Evolutionary conservation across 257 asterid species (phyloP), one percentile per base, ranked within the genome.

Genomic region (Nemophila menziesii): DNA sequence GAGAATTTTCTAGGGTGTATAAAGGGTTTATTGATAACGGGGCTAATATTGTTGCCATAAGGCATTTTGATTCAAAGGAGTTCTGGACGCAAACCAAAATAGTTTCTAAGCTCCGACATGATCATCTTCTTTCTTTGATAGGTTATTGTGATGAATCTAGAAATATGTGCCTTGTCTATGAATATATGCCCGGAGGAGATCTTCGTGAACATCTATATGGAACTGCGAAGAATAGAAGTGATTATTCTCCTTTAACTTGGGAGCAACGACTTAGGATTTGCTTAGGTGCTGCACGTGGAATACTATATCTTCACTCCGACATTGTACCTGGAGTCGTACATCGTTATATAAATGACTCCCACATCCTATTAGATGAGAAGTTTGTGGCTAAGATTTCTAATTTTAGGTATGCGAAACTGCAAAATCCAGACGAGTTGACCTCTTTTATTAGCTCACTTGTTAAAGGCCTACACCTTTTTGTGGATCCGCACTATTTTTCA

Each of bases 401-500:
- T 34, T 34, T 34, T 34, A 15, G 39, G 39, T 34, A 9, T 2
- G 39, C 39, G 1, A 34, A 34, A 7, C n/a, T 34, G 6, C 14
- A 34, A 34, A 34, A 7, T 34, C 11, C n/a, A 9, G 6, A 34
- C 6, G 14, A 34, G n/a, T 34, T 7, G 39, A 12, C 11, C 11
- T 9, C 14, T 15, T 15, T 9, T 34, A 15, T 34, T 34, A 34
- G 39, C 39, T 9, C 39, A 34, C 11, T 9, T 34, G 39, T 34
- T 2, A 34, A 34, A 34, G 39, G 39, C 39, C 11, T 15, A 7
- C n/a, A 9, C n/a, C 14, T 12, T 12, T 34, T 9, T 15, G n/a
- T 34, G 39, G 39, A 34, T 34, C 39, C 40, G 12, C 15, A 36
- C 15, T 36, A 36, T 36, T 36, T 36, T 36, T 36, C 15, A 36